phyloP scores from a whole-genome alignment of 768 basidiomycete species.

The Phylloporus arenicola region DNA sequence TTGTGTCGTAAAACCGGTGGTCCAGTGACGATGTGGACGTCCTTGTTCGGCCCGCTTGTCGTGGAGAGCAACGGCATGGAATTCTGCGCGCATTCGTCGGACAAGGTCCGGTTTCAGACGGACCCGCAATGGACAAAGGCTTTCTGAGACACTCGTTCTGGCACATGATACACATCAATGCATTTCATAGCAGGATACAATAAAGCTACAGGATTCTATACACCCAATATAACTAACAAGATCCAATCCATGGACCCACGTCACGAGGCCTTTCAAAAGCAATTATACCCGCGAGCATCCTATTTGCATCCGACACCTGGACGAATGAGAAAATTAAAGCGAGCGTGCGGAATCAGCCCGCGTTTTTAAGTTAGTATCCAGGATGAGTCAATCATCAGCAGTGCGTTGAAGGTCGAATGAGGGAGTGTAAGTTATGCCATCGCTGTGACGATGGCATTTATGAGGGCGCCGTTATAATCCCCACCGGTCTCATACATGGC shows the following conservation, averaged over 20 bases:
- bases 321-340: constrained; percentile 4
- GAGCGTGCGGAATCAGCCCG: constrained; percentile 9
- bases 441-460: constrained; percentile 29
- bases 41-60: too few relatives aligned
- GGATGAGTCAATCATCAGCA: constrained; percentile 22
- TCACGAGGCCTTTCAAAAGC: constrained; percentile 15
- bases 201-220: constrained; percentile 1
- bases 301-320: constrained; percentile 13
- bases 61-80: too few relatives aligned
- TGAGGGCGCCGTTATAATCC: constrained; percentile 35
- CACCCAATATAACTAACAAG: not conserved
- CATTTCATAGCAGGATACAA: constrained; percentile 2
- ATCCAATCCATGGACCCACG: not conserved
- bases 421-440: constrained; percentile 16
- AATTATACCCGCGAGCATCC: not conserved
- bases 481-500: constrained; percentile 44
- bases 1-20: too few relatives aligned
- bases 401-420: constrained; percentile 8
- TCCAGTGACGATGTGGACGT: too few relatives aligned
- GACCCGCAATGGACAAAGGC: too few relatives aligned
- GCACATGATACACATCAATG: not conserved
- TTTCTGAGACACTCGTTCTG: too few relatives aligned
- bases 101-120: too few relatives aligned
- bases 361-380: not conserved
- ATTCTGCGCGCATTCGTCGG: too few relatives aligned